Percentiles rank a stretch among this genome's conserved stretches.
Conservation (phyloP, 495 filamentous ascomycete species). For the Bacidia rubella region DNA sequence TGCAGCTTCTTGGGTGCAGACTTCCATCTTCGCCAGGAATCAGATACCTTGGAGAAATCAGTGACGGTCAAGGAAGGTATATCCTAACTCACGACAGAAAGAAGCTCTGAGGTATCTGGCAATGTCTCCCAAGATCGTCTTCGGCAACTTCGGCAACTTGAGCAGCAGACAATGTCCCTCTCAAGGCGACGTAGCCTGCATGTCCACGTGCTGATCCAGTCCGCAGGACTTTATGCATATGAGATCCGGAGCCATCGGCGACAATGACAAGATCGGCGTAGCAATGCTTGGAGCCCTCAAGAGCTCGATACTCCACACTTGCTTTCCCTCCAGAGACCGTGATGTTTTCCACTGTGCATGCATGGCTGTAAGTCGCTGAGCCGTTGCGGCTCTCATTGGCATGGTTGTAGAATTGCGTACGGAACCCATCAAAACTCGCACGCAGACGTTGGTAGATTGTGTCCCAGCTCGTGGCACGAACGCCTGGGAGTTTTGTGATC, state of each 20-base stretch:
- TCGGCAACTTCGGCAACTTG: background rate
- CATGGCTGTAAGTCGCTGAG: background rate
- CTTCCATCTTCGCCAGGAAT: background rate
- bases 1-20: constrained; percentile 15
- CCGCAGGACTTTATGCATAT: constrained; percentile 32
- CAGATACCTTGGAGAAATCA: background rate
- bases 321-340: background rate
- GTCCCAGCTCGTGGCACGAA: constrained; percentile 43
- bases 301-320: background rate
- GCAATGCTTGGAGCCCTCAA: background rate
- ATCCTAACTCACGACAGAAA: background rate
- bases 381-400: background rate
- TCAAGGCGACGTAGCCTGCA: constrained; percentile 41
- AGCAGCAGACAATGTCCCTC: constrained; percentile 27
- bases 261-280: constrained; percentile 37
- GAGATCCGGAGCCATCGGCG: constrained; percentile 43
- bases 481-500: constrained; percentile 27
- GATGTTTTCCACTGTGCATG: background rate
- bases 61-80: background rate
- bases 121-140: background rate
- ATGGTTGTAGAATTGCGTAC: constrained; percentile 17
- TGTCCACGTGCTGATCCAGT: constrained; percentile 36
- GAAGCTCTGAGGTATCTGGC: background rate
- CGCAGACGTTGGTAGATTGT: constrained; percentile 39
- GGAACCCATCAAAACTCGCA: constrained; percentile 40